phyloP scores from a whole-genome alignment of 1,284 basidiomycete genomes.

The Wolfiporia cocos region DNA sequence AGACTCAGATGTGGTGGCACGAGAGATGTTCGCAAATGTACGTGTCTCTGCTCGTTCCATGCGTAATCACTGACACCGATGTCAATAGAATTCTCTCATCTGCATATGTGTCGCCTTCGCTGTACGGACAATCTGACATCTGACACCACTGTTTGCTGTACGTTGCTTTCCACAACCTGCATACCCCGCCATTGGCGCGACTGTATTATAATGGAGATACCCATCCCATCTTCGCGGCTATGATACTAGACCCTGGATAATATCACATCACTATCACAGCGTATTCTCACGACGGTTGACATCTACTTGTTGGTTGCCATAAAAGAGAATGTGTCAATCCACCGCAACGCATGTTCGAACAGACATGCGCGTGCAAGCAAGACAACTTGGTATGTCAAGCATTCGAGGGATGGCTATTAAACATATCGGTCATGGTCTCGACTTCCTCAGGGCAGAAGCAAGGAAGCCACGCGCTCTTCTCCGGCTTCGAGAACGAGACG shows the following conservation, averaged over 20 bases:
- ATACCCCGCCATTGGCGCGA: conserved; percentile 15
- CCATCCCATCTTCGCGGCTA: conserved; percentile 11
- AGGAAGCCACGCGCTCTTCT: too few species aligned
- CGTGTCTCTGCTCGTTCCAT: conserved; percentile 16
- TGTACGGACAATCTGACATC: conserved; percentile 43
- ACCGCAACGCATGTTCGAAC: too few species aligned
- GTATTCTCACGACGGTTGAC: too few species aligned
- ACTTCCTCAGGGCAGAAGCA: too few species aligned
- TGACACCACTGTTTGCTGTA: background rate
- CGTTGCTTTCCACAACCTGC: conserved; percentile 6
- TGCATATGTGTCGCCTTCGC: conserved; percentile 74
- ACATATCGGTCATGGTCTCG: too few species aligned
- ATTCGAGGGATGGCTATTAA: too few species aligned
- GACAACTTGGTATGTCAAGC: too few species aligned
- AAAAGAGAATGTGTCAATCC: too few species aligned
- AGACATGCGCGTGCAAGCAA: too few species aligned
- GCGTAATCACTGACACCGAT: background rate
- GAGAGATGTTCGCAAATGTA: conserved; percentile 68
- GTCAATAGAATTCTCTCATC: conserved; percentile 58
- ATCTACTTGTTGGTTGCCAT: too few species aligned
- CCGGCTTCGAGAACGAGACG: too few species aligned
- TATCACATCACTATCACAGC: too few species aligned
- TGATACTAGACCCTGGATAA: conserved; percentile 2
- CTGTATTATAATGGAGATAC: conserved; percentile 20
- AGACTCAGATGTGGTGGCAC: conserved; percentile 61